A percentile compares a stretch with the other conserved stretches of the same genome.
Conservation (phyloP, 2,329 filamentous ascomycete species). For the Sordariomycetes sp. region DNA sequence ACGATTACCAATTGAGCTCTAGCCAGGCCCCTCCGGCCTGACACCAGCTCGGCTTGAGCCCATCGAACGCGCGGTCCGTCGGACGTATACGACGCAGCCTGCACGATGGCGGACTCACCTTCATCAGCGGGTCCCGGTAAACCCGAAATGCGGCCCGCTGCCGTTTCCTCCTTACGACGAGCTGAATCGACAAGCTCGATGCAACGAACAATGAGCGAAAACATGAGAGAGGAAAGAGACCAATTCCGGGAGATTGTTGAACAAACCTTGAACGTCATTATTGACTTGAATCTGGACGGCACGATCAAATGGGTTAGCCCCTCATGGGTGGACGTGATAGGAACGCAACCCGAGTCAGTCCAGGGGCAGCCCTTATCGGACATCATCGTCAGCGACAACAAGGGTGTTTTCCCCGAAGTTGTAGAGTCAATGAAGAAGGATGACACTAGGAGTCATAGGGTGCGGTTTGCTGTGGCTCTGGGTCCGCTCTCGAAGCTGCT, state of each 20-base stretch:
- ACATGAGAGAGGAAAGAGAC: conserved; percentile 86
- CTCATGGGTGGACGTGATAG: conserved; percentile 89
- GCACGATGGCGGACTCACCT: conserved; percentile 6
- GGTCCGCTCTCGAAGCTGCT: conserved; percentile 56
- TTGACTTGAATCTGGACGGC: conserved; percentile 84
- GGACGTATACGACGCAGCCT: background rate
- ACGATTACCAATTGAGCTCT: background rate
- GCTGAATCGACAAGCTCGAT: conserved; percentile 35
- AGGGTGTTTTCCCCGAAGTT: conserved; percentile 66
- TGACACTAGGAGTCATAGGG: conserved; percentile 82
- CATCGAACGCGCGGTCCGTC: conserved; percentile 8
- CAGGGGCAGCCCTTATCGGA: conserved; percentile 69
- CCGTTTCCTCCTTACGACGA: conserved; percentile 33
- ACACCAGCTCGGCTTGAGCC: conserved; percentile 1
- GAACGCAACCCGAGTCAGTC: conserved; percentile 59
- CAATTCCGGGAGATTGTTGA: conserved; percentile 92
- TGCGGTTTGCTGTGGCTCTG: conserved; percentile 64
- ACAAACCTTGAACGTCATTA: conserved; percentile 89
- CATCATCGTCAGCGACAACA: conserved; percentile 65
- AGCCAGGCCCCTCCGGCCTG: background rate
- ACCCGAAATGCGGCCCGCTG: conserved; percentile 29
- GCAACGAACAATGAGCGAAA: conserved; percentile 63
- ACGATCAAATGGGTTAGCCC: conserved; percentile 92
- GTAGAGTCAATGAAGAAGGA: conserved; percentile 85
- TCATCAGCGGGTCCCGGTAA: conserved; percentile 4